These are phyloP conservation scores for Aureoboletus auriporus DNA, from an alignment of 768 basidiomycete genomes.

Conservation along the genomic window DNA sequence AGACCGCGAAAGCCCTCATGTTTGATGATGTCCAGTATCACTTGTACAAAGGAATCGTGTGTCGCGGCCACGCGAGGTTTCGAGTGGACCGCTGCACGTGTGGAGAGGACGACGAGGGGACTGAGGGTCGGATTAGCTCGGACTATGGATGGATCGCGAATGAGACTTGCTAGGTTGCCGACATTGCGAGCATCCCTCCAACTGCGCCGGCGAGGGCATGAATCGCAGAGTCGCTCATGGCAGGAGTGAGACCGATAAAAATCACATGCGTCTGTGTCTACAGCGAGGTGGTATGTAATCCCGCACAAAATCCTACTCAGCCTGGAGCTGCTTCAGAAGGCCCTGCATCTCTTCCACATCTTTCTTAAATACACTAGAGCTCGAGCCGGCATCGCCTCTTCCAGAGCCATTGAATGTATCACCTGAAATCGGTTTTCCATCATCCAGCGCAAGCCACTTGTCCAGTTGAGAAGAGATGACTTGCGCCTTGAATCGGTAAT, in stretches of 20 bases:
- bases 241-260: constrained; percentile 3
- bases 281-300: background rate
- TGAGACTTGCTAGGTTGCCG: constrained; percentile 70
- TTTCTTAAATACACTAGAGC: constrained; percentile 57
- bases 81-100: constrained; percentile 87
- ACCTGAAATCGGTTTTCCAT: constrained; percentile 52
- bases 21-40: constrained; percentile 70
- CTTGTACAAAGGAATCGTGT: constrained; percentile 41
- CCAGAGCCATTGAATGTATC: constrained; percentile 50
- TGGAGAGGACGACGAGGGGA: constrained; percentile 89
- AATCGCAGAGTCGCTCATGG: constrained; percentile 74
- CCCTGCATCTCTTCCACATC: constrained; percentile 72
- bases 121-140: constrained; percentile 34
- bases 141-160: background rate
- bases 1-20: constrained; percentile 81
- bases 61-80: constrained; percentile 55
- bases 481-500: constrained; percentile 82
- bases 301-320: constrained; percentile 12
- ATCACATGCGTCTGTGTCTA: constrained; percentile 14
- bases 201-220: constrained; percentile 87
- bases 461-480: constrained; percentile 71
- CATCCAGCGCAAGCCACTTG: constrained; percentile 73
- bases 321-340: constrained; percentile 46
- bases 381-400: constrained; percentile 39
- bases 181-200: constrained; percentile 90